phyloP scores from a whole-genome alignment of 1,139 yeast species.

The Citeromyces hawaiiensis region DNA sequence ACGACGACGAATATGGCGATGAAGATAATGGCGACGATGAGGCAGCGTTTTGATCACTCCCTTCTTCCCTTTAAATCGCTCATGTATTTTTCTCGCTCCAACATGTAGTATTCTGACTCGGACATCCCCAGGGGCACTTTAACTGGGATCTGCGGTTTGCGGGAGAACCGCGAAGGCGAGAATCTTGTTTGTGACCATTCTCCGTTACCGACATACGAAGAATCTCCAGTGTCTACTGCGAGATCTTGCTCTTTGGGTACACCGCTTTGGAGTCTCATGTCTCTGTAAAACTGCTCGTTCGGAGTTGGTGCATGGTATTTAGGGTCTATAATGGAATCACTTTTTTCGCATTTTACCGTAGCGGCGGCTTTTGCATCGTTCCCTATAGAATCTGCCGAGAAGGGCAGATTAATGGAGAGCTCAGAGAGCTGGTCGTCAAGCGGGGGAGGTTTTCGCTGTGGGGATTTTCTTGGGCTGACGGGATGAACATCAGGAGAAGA shows the following conservation, averaged over 20 bases:
- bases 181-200: conserved; percentile 16
- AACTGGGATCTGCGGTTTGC: conserved; percentile 35
- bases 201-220: conserved; percentile 26
- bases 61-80: conserved; percentile 17
- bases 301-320: conserved; percentile 35
- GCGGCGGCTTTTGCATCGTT: not conserved
- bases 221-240: not conserved
- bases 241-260: conserved; percentile 4
- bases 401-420: not conserved
- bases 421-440: too few species aligned
- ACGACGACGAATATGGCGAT: conserved; percentile 30
- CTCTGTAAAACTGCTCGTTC: conserved; percentile 14
- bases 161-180: too few species aligned
- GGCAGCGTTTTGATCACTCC: conserved; percentile 43
- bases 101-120: not conserved
- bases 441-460: not conserved
- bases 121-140: conserved; percentile 37
- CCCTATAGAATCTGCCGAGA: not conserved
- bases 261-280: conserved; percentile 12
- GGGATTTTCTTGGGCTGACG: too few species aligned
- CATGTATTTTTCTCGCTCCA: conserved; percentile 16
- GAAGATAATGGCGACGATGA: conserved; percentile 43
- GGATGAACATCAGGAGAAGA: too few species aligned
- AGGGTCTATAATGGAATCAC: conserved; percentile 26
- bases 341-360: not conserved